Base-by-base conservation (phyloP, 2,329 filamentous ascomycete genomes). In the Botryotinia globosa region DNA sequence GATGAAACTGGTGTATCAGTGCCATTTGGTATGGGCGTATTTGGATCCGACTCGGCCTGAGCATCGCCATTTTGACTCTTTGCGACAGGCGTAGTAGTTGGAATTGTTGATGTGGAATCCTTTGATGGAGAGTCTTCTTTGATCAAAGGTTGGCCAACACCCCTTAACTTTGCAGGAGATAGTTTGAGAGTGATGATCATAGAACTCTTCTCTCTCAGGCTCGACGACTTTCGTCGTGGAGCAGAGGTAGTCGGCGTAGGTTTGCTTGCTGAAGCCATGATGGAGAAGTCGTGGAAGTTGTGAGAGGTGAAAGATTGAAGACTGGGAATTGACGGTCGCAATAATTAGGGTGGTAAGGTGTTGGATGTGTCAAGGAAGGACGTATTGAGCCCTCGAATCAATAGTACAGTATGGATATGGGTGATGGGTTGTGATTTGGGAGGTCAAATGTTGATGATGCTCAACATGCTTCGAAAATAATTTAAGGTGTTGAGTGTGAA, bases 21-120 rank as follows among this genome's bases (percentile, higher is more conserved):
- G 76, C 85, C 86, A 64, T 83, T 85, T 58, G 86, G 82, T 34
- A 84, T 85, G 22, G 89, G 89, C 25, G 89, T 91, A 59, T 87
- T 86, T 32, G 87, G 85, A 76, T 85, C 88, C 37, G 89, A 90
- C 77, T 89, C 87, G 75, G 87, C 86, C 72, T 85, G 86, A 58
- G 86, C 87, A 75, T 90, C 88, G 72, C 84, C 85, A 77, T 85
- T 86, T 44, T 85, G 84, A 68, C 76, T 79, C 48, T 78, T 69
- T 64, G 77, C 76, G 74, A 82, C 82, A 77, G 58, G 83, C 80
- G 72, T 81, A 80, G 81, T 72, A 82, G 80, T 62, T 45, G 76
- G 75, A 29, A 72, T 73, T 34, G 82, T 66, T 34, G 83, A 83
- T 3, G 86, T 84, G 51, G 87, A 78, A 59, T 78, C 78, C 74